Evolutionary conservation across 345 rosid species (phyloP).

Genomic region (Euclidium syriacum): DNA sequence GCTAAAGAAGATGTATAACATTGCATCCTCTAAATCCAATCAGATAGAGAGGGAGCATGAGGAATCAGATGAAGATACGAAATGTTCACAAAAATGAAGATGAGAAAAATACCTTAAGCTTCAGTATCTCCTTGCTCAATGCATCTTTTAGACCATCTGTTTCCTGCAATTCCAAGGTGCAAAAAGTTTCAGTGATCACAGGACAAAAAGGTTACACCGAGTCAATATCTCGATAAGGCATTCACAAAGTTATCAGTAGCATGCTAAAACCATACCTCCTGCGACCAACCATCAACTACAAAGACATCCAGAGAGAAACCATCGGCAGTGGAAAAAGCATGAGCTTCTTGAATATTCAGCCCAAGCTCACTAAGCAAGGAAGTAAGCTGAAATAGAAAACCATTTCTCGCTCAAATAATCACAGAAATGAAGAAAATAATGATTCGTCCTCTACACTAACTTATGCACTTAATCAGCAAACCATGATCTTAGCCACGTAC

Average conservation of each 20-base stretch:
- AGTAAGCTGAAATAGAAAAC: conserved; percentile 55
- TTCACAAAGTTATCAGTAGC: not conserved
- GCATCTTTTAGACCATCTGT: conserved; percentile 63
- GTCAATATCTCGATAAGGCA: conserved; percentile 1
- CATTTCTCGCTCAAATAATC: conserved; percentile 14
- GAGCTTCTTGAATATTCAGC: conserved; percentile 93
- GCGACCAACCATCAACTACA: conserved; percentile 94
- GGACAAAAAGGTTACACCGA: conserved; percentile 13
- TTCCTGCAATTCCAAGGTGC: conserved; percentile 45
- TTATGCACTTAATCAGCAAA: not conserved
- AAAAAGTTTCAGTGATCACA: conserved; percentile 12
- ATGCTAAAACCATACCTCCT: conserved; percentile 50
- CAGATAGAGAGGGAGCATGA: not conserved
- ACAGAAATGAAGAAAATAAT: not conserved
- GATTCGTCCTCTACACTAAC: not conserved
- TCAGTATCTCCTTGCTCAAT: conserved; percentile 59
- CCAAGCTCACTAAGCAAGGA: conserved; percentile 87
- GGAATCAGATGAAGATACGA: not conserved
- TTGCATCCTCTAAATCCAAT: conserved; percentile 3
- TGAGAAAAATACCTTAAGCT: conserved; percentile 59
- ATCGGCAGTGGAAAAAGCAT: conserved; percentile 89
- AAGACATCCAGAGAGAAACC: conserved; percentile 92
- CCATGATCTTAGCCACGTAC: not conserved
- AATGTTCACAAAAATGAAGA: not conserved
- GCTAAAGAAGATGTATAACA: not conserved